phyloP scores from a whole-genome alignment of 768 basidiomycete species.

The Amanita rimosa region DNA sequence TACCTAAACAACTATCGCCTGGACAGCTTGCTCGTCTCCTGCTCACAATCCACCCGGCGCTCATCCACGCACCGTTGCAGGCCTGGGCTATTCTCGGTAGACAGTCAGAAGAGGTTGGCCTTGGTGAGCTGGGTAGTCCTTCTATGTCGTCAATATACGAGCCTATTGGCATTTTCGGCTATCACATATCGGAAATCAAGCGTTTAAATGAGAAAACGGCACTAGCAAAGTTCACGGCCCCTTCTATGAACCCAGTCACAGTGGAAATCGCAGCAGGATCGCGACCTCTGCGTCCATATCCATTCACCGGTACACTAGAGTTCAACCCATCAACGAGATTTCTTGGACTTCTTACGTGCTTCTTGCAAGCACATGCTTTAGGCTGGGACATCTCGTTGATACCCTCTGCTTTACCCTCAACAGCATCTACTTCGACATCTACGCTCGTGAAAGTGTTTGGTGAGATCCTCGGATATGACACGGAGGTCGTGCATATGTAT shows the following conservation, averaged over 20 bases:
- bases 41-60: conserved; percentile 45
- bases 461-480: conserved; percentile 47
- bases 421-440: conserved; percentile 50
- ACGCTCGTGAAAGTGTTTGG: conserved; percentile 45
- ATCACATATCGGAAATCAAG: conserved; percentile 28
- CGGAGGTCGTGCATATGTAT: conserved; percentile 51
- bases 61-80: conserved; percentile 44
- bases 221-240: conserved; percentile 27
- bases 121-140: conserved; percentile 43
- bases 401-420: conserved; percentile 45
- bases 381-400: conserved; percentile 58
- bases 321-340: conserved; percentile 41
- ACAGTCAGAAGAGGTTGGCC: conserved; percentile 40
- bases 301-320: conserved; percentile 24
- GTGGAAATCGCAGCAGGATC: conserved; percentile 40
- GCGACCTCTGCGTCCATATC: conserved; percentile 32
- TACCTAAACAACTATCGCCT: conserved; percentile 27
- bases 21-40: conserved; percentile 42
- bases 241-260: conserved; percentile 14
- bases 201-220: conserved; percentile 30
- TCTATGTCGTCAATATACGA: conserved; percentile 26
- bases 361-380: conserved; percentile 52
- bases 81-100: conserved; percentile 52
- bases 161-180: conserved; percentile 42
- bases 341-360: conserved; percentile 43